Conservation (phyloP, 768 basidiomycete species). For the Boletus subparvulus region DNA sequence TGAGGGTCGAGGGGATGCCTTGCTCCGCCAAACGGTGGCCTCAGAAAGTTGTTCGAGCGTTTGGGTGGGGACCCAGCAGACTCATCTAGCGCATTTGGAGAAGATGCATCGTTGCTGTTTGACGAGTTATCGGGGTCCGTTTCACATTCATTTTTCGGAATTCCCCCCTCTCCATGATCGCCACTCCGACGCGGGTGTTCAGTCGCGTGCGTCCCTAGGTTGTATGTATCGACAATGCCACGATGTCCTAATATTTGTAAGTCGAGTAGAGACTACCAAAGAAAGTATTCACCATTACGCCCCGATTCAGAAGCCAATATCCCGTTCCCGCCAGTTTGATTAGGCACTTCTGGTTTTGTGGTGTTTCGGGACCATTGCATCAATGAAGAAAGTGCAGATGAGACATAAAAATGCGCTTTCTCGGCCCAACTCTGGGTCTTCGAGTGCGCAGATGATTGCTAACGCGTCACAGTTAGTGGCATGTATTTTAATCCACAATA, state of each 20-base stretch:
- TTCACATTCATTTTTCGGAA: not conserved
- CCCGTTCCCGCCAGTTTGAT: not conserved
- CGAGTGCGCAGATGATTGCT: conserved; percentile 11
- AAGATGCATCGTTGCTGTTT: not conserved
- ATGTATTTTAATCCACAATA: too few species aligned
- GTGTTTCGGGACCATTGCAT: not conserved
- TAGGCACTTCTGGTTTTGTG: not conserved
- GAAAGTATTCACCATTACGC: conserved; percentile 9
- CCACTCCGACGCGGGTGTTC: not conserved
- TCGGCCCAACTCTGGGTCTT: conserved; percentile 11
- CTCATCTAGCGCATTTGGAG: not conserved
- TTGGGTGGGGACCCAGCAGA: not conserved
- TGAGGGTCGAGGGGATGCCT: conserved; percentile 55
- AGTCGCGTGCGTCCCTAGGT: not conserved
- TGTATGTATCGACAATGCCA: not conserved
- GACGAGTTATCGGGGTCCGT: not conserved
- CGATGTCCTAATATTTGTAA: not conserved
- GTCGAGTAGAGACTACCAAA: not conserved
- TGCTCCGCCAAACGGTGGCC: not conserved
- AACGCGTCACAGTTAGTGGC: not conserved
- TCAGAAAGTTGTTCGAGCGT: not conserved
- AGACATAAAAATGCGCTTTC: not conserved
- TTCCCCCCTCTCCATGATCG: not conserved
- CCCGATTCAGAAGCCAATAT: conserved; percentile 19
- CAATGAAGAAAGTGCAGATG: conserved; percentile 2